These are phyloP conservation scores for Fraxinus cuspidata DNA, from an alignment of 257 asterid genomes.

Conservation along the genomic window DNA sequence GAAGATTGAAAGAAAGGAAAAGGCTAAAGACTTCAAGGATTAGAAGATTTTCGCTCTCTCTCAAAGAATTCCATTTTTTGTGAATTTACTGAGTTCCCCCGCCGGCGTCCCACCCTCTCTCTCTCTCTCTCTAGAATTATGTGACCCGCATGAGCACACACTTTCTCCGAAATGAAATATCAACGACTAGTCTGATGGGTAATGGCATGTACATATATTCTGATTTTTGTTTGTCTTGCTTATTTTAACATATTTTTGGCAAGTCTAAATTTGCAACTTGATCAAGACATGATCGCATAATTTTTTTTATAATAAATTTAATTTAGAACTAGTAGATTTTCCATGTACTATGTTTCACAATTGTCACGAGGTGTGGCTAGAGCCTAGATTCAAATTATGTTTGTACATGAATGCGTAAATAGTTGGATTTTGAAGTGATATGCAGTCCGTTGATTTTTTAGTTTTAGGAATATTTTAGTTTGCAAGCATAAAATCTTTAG, in stretches of 20 bases:
- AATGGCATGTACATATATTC: constrained; percentile 1
- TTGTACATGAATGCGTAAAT: too few species aligned
- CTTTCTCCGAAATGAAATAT: constrained; percentile 11
- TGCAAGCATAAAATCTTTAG: too few species aligned
- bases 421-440: too few species aligned
- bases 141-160: constrained; percentile 13
- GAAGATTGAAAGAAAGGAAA: background rate
- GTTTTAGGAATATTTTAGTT: too few species aligned
- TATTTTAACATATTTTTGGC: background rate
- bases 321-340: too few species aligned
- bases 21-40: constrained; percentile 12
- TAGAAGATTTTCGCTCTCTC: constrained; percentile 18
- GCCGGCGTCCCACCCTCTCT: background rate
- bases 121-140: constrained; percentile 21
- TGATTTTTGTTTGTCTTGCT: background rate
- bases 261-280: too few species aligned
- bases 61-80: constrained; percentile 33
- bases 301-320: too few species aligned
- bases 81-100: constrained; percentile 15
- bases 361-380: too few species aligned
- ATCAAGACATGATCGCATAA: too few species aligned
- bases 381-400: too few species aligned
- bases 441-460: too few species aligned
- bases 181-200: background rate
- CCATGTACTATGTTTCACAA: too few species aligned